phyloP scores from a whole-genome alignment of 441 rosid genomes.

The Gossypium davidsonii region DNA sequence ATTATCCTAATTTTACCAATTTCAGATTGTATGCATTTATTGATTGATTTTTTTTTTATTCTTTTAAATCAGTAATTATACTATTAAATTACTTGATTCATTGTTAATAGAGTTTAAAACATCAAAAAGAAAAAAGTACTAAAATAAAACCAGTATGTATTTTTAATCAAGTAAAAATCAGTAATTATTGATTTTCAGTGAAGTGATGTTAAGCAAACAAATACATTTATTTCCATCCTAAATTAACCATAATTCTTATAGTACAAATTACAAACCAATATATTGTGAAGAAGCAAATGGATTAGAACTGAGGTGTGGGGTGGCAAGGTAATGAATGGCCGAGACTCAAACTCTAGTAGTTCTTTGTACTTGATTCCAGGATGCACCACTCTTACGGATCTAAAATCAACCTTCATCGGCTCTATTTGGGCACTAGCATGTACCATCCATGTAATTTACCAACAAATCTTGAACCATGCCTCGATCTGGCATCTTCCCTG shows the following conservation, averaged over 20 bases:
- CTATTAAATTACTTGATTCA: too few species aligned
- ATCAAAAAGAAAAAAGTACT: too few species aligned
- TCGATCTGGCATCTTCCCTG: constrained; percentile 81
- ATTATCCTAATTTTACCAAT: background rate
- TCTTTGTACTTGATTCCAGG: constrained; percentile 31
- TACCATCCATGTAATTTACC: constrained; percentile 78
- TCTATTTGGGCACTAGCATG: constrained; percentile 36
- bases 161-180: background rate
- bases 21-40: background rate
- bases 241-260: background rate
- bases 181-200: background rate
- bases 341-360: background rate
- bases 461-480: constrained; percentile 75
- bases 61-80: too few species aligned
- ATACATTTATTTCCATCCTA: constrained; percentile 7
- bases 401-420: background rate
- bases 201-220: constrained; percentile 4
- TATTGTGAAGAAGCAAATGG: background rate
- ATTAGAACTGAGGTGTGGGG: background rate
- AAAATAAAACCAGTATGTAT: background rate
- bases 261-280: constrained; percentile 1
- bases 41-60: background rate
- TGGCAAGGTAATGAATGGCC: background rate
- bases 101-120: too few species aligned
- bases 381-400: background rate